Base-by-base conservation (phyloP, 176 grass and related monocot species). In the Musa troglodytarum region DNA sequence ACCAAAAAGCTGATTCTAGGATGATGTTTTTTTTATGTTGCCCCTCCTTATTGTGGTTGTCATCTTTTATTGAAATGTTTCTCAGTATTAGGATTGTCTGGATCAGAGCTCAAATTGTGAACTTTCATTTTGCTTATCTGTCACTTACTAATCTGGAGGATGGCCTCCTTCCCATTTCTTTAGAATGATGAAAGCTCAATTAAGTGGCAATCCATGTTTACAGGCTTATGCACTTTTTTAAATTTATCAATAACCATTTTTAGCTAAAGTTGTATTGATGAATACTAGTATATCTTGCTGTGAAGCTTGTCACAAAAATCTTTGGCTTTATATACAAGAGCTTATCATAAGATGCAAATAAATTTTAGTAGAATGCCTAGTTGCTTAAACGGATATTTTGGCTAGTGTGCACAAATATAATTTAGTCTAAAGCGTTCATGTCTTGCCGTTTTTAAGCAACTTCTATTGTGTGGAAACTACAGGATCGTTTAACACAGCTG, bases 401-500 rank as follows among this genome's bases (percentile, higher is more conserved):
- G 34, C 5, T 6, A 43, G 34, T 43, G 34, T 43, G 34, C 34
- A 0, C 34, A 43, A 43, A 43, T 43, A 43, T 43, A n/a, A 62
- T 62, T n/a, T 9, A 20, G 8, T n/a, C 9, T n/a, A 62, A 62
- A 22, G 3, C 1, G 1, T 62, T 20, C 15, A 22, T 21, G 17
- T 19, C 5, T 15, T 62, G n/a, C 11, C 17, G 6, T 68, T 11
- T 24, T 67, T 67, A 43, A 67, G 11, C 6, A 50, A 13, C 72
- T 2, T 1, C 43, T 72, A 16, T 49, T 57, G 4, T 69, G 4
- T 58, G 64, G 19, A 51, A 50, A 26, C 17, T 73, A 22, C 69
- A 80, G 78, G 78, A 80, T 53, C 78, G 78, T 12, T 52, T 80
- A 43, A 58, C 68, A 64, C 72, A 73, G 55, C 73, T 80, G 69